Evolutionary conservation across 768 basidiomycete genomes (phyloP).

Genomic region (Mycena rosella): DNA sequence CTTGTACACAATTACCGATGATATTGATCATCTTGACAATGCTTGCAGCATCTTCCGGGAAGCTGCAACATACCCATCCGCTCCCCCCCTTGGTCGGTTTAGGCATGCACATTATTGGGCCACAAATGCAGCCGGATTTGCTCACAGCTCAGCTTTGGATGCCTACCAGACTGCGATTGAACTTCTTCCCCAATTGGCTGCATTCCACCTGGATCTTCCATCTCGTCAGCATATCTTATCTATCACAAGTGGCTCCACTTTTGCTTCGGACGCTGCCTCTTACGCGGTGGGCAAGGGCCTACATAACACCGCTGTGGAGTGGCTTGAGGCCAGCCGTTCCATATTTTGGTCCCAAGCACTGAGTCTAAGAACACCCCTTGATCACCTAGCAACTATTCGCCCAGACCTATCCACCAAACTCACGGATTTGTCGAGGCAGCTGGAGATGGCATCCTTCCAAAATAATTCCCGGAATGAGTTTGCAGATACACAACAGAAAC

Average conservation of each 20-base stretch:
- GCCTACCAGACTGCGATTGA: not conserved
- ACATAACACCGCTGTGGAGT: not conserved
- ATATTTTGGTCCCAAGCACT: not conserved
- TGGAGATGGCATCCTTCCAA: conserved; percentile 28
- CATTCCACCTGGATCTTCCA: not conserved
- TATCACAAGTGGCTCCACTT: not conserved
- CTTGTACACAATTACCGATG: not conserved
- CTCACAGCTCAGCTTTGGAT: not conserved
- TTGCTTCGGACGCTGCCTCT: not conserved
- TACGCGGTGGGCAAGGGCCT: not conserved
- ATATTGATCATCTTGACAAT: not conserved
- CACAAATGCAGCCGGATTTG: too few relatives aligned
- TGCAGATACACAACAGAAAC: too few relatives aligned
- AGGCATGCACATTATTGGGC: not conserved
- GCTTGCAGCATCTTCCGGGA: not conserved
- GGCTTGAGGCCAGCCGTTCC: not conserved
- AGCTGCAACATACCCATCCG: not conserved
- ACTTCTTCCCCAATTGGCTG: not conserved
- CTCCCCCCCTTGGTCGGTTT: not conserved
- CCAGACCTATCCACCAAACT: conserved; percentile 9
- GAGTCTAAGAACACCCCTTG: not conserved
- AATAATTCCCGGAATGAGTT: not conserved
- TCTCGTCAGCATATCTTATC: not conserved
- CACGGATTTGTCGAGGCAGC: not conserved
- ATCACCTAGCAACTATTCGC: not conserved